phyloP scores from a whole-genome alignment of 345 rosid species.

The Mangifera indica region DNA sequence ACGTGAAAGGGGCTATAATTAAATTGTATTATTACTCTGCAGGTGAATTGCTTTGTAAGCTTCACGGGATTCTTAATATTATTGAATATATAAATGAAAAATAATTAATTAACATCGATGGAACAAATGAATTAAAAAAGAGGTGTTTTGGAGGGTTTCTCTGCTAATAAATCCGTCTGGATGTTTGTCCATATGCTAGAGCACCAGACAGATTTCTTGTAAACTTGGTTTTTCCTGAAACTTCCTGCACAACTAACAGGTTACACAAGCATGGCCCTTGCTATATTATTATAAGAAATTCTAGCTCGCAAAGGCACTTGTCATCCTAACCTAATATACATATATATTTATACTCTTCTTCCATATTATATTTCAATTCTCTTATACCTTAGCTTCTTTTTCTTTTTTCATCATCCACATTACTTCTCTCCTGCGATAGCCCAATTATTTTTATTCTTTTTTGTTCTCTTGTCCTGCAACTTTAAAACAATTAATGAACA shows the following conservation, averaged over 20 bases:
- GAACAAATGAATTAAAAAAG: slow-evolving; percentile 23
- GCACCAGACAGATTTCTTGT: slow-evolving; percentile 55
- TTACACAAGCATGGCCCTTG: slow-evolving; percentile 46
- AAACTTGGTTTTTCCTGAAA: slow-evolving; percentile 61
- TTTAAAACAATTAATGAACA: slow-evolving; percentile 10
- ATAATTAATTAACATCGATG: neutral
- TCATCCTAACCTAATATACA: slow-evolving; percentile 30
- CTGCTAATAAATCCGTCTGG: slow-evolving; percentile 23
- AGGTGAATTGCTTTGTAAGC: neutral
- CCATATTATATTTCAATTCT: slow-evolving; percentile 30
- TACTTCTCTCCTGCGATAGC: slow-evolving; percentile 16
- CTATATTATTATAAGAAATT: slow-evolving; percentile 45
- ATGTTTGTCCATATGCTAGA: slow-evolving; percentile 33
- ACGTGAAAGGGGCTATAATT: neutral
- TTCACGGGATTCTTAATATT: neutral
- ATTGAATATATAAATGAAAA: neutral
- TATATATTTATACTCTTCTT: slow-evolving; percentile 23
- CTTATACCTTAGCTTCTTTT: neutral
- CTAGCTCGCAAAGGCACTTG: slow-evolving; percentile 34
- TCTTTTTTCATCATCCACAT: slow-evolving; percentile 13
- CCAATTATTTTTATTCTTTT: neutral
- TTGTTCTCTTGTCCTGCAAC: neutral
- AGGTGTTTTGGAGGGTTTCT: slow-evolving; percentile 46
- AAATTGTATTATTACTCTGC: too few relatives aligned
- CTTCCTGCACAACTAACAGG: slow-evolving; percentile 60